A percentile compares a stretch with the other conserved stretches of the same genome.
Conservation (phyloP, 1,284 basidiomycete species). For the Microbotryum lychnidis-dioicae region DNA sequence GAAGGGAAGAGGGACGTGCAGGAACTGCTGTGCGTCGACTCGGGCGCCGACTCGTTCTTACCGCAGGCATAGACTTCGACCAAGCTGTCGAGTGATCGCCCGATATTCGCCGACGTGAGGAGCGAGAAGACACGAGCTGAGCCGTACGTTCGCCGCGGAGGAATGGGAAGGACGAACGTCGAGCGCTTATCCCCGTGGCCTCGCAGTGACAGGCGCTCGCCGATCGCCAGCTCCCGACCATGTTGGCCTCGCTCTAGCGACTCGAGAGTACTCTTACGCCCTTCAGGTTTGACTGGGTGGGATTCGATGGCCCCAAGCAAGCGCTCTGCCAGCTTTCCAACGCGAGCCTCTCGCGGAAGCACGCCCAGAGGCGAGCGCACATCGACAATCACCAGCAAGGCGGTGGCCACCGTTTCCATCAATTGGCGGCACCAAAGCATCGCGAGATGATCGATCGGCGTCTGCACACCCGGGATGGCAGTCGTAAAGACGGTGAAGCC, state of each 20-base stretch:
- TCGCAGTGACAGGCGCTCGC: conserved; percentile 16
- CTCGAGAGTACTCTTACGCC: neutral
- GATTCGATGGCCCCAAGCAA: conserved; percentile 17
- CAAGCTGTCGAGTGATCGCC: neutral
- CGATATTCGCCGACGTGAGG: conserved; percentile 16
- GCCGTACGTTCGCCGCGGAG: conserved; percentile 6
- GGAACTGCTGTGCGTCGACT: neutral
- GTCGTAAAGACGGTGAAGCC: conserved; percentile 70
- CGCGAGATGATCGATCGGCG: conserved; percentile 87
- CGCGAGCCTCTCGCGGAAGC: conserved; percentile 4
- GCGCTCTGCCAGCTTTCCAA: conserved; percentile 6
- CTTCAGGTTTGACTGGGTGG: neutral
- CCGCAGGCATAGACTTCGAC: conserved; percentile 20
- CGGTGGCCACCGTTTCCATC: conserved; percentile 73
- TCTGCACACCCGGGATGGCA: conserved; percentile 81
- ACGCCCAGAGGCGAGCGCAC: conserved; percentile 14
- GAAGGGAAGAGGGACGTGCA: conserved; percentile 15
- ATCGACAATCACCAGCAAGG: conserved; percentile 59
- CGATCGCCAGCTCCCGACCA: neutral
- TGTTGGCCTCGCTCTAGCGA: conserved; percentile 5
- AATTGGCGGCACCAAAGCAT: conserved; percentile 99
- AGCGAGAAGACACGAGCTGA: conserved; percentile 14
- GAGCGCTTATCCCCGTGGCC: neutral
- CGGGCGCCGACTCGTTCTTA: neutral
- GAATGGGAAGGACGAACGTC: conserved; percentile 13